A percentile compares a stretch with the other conserved stretches of the same genome.
These are phyloP conservation scores for Aeschynomene evenia DNA, from an alignment of 306 rosid genomes.

Conservation along the genomic window DNA sequence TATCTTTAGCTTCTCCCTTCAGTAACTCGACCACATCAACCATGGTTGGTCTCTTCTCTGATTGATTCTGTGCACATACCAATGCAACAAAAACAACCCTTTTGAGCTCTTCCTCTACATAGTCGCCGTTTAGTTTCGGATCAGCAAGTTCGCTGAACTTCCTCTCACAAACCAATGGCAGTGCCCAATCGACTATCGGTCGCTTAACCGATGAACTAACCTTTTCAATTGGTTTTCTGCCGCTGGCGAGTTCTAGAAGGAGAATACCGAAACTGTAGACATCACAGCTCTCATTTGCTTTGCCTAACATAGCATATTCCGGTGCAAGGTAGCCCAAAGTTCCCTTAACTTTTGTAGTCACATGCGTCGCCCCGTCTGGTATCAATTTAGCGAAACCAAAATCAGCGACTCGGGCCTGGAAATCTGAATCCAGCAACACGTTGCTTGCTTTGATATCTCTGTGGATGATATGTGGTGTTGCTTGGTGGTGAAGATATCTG, in stretches of 20 bases:
- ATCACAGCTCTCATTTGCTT: conserved; percentile 76
- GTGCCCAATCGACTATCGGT: conserved; percentile 74
- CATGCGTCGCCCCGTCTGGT: conserved; percentile 85
- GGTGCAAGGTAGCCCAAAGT: conserved; percentile 90
- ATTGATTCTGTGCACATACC: conserved; percentile 51
- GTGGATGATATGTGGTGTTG: conserved; percentile 77
- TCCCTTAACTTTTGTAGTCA: conserved; percentile 79
- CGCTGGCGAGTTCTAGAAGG: conserved; percentile 69
- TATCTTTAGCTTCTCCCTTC: conserved; percentile 66
- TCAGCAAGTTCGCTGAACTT: conserved; percentile 64
- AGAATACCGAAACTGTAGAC: conserved; percentile 88
- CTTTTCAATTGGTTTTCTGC: conserved; percentile 65
- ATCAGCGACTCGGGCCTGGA: conserved; percentile 74
- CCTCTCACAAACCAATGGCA: conserved; percentile 67
- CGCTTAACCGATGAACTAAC: conserved; percentile 41
- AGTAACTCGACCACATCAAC: conserved; percentile 74
- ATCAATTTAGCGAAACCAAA: conserved; percentile 80
- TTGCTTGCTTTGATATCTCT: conserved; percentile 75
- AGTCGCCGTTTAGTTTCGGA: conserved; percentile 66
- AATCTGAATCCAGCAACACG: conserved; percentile 66
- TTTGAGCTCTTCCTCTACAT: conserved; percentile 66
- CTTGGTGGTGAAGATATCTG: conserved; percentile 86
- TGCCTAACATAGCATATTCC: conserved; percentile 81
- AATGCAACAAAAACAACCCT: conserved; percentile 62
- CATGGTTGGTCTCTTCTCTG: conserved; percentile 75